These are phyloP conservation scores for Gamarada debralockiae DNA, from an alignment of 495 filamentous ascomycete species.

Conservation along the genomic window DNA sequence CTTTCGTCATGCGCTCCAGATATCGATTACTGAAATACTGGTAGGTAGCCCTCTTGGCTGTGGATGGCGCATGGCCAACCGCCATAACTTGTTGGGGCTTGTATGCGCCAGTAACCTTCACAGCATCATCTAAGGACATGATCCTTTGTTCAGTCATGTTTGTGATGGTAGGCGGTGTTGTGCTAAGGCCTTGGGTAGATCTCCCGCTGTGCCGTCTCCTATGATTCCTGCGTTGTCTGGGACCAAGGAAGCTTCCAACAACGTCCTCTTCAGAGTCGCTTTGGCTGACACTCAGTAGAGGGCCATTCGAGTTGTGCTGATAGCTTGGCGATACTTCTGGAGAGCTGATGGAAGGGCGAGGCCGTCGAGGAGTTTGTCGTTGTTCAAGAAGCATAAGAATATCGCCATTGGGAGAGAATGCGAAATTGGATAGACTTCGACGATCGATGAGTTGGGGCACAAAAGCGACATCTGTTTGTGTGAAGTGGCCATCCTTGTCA, in stretches of 20 bases:
- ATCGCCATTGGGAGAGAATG: constrained; percentile 58
- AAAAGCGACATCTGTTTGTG: constrained; percentile 84
- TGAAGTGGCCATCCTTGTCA: constrained; percentile 76
- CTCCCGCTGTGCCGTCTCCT: constrained; percentile 36
- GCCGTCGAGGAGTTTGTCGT: constrained; percentile 30
- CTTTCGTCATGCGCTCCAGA: constrained; percentile 36
- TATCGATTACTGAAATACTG: constrained; percentile 60
- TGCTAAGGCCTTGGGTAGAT: constrained; percentile 37
- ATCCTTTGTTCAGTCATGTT: constrained; percentile 43
- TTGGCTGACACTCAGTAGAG: constrained; percentile 50
- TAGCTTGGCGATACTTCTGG: constrained; percentile 18
- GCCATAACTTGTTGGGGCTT: constrained; percentile 57
- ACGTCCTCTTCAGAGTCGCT: constrained; percentile 66
- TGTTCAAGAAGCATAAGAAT: constrained; percentile 54
- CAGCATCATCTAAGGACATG: constrained; percentile 56
- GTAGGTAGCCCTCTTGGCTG: constrained; percentile 49
- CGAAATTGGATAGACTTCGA: constrained; percentile 58
- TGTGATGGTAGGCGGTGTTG: constrained; percentile 55
- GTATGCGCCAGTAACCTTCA: constrained; percentile 51
- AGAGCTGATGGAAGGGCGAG: constrained; percentile 17
- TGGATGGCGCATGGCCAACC: constrained; percentile 55
- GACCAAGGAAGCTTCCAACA: constrained; percentile 55
- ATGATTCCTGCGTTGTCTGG: constrained; percentile 37
- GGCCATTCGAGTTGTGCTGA: constrained; percentile 33
- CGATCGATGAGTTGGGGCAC: constrained; percentile 74